phyloP scores from a whole-genome alignment of 2,329 filamentous ascomycete species.

The Hypocrella siamensis region DNA sequence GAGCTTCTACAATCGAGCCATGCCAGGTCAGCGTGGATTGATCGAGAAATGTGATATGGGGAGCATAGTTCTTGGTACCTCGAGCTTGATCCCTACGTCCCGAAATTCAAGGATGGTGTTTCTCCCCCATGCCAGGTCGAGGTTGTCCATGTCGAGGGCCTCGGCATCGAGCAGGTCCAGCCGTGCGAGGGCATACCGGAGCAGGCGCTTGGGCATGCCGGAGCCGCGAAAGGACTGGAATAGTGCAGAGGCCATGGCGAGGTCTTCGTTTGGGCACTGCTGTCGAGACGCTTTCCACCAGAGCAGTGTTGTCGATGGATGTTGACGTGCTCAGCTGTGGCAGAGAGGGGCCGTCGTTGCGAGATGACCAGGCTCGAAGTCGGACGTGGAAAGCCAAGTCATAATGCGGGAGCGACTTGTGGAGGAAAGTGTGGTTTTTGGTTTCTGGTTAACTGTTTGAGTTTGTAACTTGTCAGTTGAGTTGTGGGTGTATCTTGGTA shows the following conservation, averaged over 20 bases:
- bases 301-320: too few relatives aligned
- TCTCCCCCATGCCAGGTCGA: constrained; percentile 71
- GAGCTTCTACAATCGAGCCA: constrained; percentile 49
- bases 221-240: constrained; percentile 50
- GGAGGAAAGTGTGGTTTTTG: too few relatives aligned
- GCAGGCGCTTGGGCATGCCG: constrained; percentile 74
- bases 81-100: constrained; percentile 67
- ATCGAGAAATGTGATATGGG: not conserved
- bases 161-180: constrained; percentile 81
- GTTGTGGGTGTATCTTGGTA: not conserved
- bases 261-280: too few relatives aligned
- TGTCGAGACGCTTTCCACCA: too few relatives aligned
- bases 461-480: not conserved
- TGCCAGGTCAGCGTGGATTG: not conserved
- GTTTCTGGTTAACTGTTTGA: too few relatives aligned
- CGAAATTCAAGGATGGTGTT: constrained; percentile 73
- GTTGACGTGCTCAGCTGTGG: constrained; percentile 2
- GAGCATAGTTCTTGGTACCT: too few relatives aligned
- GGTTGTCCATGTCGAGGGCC: constrained; percentile 67
- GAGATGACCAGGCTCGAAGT: constrained; percentile 18
- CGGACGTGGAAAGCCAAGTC: constrained; percentile 16
- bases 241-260: constrained; percentile 49
- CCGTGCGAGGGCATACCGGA: constrained; percentile 71
- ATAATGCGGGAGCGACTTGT: constrained; percentile 12
- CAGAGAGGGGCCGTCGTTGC: constrained; percentile 8